phyloP scores from a whole-genome alignment of 108 stramenopile genomes.

The Cylindrotheca fusiformis region DNA sequence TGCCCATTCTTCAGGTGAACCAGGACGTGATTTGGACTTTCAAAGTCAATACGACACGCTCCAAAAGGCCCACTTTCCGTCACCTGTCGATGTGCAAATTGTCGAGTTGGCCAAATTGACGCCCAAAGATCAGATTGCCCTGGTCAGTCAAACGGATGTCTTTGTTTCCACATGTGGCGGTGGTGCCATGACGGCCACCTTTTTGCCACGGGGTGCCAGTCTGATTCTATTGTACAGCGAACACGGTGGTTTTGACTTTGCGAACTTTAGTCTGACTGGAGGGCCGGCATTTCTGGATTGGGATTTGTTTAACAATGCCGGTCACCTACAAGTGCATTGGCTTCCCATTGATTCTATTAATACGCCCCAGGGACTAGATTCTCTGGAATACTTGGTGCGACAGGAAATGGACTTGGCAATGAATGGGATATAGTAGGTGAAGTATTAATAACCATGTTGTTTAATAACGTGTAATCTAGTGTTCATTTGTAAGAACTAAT shows the following conservation, averaged over 20 bases:
- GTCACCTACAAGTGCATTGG: conserved; percentile 41
- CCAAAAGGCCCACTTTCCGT: conserved; percentile 28
- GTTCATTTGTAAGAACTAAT: background rate
- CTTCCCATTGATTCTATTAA: conserved; percentile 37
- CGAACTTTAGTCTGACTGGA: conserved; percentile 22
- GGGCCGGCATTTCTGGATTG: conserved; percentile 40
- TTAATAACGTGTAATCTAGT: too few relatives aligned
- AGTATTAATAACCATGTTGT: too few relatives aligned
- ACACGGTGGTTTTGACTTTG: conserved; percentile 20
- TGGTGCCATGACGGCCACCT: conserved; percentile 38
- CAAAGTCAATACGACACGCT: conserved; percentile 25
- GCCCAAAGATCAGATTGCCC: conserved; percentile 33
- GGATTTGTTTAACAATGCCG: conserved; percentile 44
- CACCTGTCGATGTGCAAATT: conserved; percentile 7
- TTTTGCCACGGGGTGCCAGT: conserved; percentile 36
- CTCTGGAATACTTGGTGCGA: conserved; percentile 15
- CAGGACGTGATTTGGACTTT: conserved; percentile 29
- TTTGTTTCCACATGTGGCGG: conserved; percentile 41
- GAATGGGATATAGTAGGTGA: conserved; percentile 7
- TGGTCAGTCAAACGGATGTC: conserved; percentile 27
- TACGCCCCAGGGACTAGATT: conserved; percentile 17
- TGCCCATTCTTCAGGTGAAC: conserved; percentile 34
- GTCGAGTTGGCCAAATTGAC: conserved; percentile 25
- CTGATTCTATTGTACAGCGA: conserved; percentile 35
- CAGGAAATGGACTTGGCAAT: conserved; percentile 25